phyloP scores from a whole-genome alignment of 805 yeast genomes.

The Debaryomyces hansenii region DNA sequence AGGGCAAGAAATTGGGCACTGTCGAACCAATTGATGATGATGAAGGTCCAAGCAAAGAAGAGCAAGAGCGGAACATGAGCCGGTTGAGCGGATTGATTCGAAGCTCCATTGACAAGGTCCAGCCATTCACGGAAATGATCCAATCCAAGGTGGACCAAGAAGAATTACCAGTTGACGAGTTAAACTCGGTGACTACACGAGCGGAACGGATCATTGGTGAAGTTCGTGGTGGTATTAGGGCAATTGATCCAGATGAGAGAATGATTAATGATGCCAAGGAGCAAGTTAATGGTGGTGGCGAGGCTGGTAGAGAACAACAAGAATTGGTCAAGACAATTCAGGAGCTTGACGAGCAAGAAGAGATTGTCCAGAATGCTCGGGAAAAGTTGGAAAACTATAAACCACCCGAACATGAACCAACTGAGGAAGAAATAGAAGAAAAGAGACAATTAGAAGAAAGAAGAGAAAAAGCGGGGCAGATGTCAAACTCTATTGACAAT shows the following conservation, averaged over 20 bases:
- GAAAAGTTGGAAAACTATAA: background rate
- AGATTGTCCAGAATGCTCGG: background rate
- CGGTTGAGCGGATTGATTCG: background rate
- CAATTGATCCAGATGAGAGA: constrained; percentile 1
- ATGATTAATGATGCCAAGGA: constrained; percentile 1
- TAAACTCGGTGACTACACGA: constrained; percentile 1
- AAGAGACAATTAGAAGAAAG: background rate
- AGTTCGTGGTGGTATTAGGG: constrained; percentile 2
- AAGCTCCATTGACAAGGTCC: constrained; percentile 1
- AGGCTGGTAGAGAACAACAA: background rate
- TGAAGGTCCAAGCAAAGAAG: background rate
- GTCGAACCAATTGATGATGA: background rate
- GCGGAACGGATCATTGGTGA: constrained; percentile 1
- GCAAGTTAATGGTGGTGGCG: background rate
- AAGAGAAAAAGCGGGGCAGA: background rate
- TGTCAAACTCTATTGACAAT: background rate
- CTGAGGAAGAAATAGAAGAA: constrained; percentile 1
- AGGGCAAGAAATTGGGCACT: constrained; percentile 1
- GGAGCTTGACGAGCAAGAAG: constrained; percentile 1
- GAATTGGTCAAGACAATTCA: background rate
- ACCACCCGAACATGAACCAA: constrained; percentile 1
- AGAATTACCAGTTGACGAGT: constrained; percentile 1
- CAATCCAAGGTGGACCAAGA: background rate
- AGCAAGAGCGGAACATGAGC: background rate
- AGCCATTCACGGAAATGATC: constrained; percentile 1